Conservation (phyloP, 176 grass and related monocot genomes). For the Ampelocalamus luodianensis region DNA sequence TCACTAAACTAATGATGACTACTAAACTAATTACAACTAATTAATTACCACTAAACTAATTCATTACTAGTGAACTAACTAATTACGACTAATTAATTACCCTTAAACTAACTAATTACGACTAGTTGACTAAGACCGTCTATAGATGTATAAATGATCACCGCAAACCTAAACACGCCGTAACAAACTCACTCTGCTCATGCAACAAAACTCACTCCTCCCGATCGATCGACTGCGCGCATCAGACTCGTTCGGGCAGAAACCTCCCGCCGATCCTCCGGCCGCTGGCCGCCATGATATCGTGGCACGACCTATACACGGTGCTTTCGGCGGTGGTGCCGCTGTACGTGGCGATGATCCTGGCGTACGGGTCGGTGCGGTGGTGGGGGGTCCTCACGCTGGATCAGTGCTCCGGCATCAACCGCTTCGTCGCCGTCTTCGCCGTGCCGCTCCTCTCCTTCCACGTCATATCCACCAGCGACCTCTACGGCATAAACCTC, state of each 20-base stretch:
- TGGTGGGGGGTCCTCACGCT: constrained; percentile 70
- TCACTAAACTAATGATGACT: no score
- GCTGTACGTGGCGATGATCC: constrained; percentile 75
- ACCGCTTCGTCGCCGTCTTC: constrained; percentile 77
- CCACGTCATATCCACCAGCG: constrained; percentile 68
- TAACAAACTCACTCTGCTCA: neutral
- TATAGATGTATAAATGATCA: no score
- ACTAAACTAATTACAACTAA: no score
- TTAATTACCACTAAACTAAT: no score
- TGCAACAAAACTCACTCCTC: constrained; percentile 14
- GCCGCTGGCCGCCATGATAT: constrained; percentile 56
- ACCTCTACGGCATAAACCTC: constrained; percentile 71
- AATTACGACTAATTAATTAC: no score
- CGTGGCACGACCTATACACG: constrained; percentile 71
- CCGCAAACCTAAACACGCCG: neutral
- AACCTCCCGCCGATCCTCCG: neutral
- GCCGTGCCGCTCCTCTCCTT: constrained; percentile 86
- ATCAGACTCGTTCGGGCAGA: neutral
- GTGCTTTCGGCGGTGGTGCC: constrained; percentile 75
- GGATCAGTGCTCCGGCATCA: constrained; percentile 78
- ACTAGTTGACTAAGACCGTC: no score
- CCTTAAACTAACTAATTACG: no score
- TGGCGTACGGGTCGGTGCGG: constrained; percentile 72
- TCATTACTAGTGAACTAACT: no score
- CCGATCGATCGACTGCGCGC: neutral